phyloP scores from a whole-genome alignment of 257 asterid genomes.

The Solanum acaule region DNA sequence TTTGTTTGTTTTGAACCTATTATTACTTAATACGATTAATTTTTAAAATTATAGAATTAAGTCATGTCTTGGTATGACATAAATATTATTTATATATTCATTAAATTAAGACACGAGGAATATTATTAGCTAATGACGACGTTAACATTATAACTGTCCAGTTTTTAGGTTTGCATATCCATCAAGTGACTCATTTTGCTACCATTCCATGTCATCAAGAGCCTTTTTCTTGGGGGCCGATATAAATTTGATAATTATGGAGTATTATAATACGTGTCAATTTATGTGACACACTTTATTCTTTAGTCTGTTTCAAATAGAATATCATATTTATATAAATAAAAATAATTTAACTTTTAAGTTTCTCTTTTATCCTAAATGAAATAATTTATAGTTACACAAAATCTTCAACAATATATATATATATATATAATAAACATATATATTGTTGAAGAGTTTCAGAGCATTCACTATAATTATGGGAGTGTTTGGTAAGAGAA shows the following conservation, averaged over 20 bases:
- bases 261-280: background rate
- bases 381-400: too few relatives aligned
- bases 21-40: background rate
- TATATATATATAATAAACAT: too few relatives aligned
- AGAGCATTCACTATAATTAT: background rate
- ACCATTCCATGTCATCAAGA: constrained; percentile 13
- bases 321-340: too few relatives aligned
- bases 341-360: too few relatives aligned
- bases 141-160: background rate
- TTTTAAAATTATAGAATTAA: background rate
- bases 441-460: background rate
- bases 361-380: too few relatives aligned
- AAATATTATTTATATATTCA: background rate
- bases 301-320: background rate
- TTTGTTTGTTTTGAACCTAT: background rate
- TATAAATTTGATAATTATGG: background rate
- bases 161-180: background rate
- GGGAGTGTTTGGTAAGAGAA: too few relatives aligned
- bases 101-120: background rate
- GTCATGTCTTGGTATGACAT: background rate
- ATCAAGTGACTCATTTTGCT: background rate
- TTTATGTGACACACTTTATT: background rate
- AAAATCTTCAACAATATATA: too few relatives aligned
- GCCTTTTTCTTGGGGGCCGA: background rate
- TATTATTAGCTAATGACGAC: background rate